Base-by-base conservation (phyloP, 805 yeast species). In the Hanseniaspora lindneri region DNA sequence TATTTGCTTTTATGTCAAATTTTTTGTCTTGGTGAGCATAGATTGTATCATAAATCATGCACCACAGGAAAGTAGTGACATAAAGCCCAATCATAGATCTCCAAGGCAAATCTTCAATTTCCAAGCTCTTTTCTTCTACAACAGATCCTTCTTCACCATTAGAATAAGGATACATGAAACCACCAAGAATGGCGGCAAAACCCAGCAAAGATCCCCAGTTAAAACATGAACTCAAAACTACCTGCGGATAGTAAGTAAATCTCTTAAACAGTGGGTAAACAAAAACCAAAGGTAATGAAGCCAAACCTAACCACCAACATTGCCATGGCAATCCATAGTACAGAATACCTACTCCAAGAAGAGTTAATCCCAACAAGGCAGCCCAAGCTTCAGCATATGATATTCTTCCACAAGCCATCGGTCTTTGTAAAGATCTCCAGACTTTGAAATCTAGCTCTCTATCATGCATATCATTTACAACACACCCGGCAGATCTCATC, bases 401-500 rank as follows among this genome's bases (percentile, higher is more conserved):
- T 17, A 92, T 87, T 53, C 88, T 70, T 0, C 94, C 89, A 30
- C 94, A 76, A 0, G 99, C 88, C 42, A 92, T 72, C n/a, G 99
- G 99, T 58, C 99, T 71, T 58, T 80, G 85, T 43, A 79, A 75
- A 2, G 97, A 89, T 54, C 99, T 74, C 8, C 82, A 81, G 3
- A 92, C 98, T 62, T 86, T 75, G 54, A 74, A 71, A 59, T 92
- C 99, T 42, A 88, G 69, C 52, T 89, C 72, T 47, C 86, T 69
- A 61, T 92, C 99, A 60, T 80, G 69, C 39, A 89, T 69, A 64
- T 92, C 99, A 61, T 92, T 92, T 49, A 92, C 80, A 0, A 95
- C 88, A 62, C 99, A 92, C 0, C 98, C 99, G 1, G 96, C 96
- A 24, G 97, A 96, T 63, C 99, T 75, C 95, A 94, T 92, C 16